These are phyloP conservation scores for Jamesozyma lodderae DNA, from an alignment of 805 yeast genomes.

Conservation along the genomic window DNA sequence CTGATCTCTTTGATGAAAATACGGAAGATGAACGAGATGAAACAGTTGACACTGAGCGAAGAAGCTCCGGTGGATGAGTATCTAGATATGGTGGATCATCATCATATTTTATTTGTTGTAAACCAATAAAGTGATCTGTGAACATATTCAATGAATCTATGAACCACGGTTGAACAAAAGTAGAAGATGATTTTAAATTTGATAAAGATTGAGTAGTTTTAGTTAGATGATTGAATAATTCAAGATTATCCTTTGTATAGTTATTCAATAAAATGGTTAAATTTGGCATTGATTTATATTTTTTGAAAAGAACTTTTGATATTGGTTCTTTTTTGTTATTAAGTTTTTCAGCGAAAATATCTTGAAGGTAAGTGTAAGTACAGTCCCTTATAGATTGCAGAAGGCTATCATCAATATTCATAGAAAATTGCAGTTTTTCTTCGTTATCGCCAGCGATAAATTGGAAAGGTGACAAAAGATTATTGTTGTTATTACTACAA, in stretches of 20 bases:
- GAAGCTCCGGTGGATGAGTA: neutral
- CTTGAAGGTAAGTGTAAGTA: slow-evolving; percentile 13
- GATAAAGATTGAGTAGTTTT: slow-evolving; percentile 10
- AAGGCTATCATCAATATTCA: too few relatives aligned
- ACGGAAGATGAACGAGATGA: slow-evolving; percentile 9
- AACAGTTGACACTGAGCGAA: slow-evolving; percentile 1
- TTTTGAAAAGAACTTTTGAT: slow-evolving; percentile 16
- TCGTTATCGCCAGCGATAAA: slow-evolving; percentile 14
- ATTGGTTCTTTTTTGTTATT: slow-evolving; percentile 5
- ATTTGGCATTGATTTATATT: slow-evolving; percentile 15
- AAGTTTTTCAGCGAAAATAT: too few relatives aligned
- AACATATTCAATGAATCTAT: slow-evolving; percentile 9
- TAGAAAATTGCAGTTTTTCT: too few relatives aligned
- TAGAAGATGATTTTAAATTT: neutral
- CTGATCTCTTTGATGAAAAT: slow-evolving; percentile 4
- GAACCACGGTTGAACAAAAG: slow-evolving; percentile 8
- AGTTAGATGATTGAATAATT: slow-evolving; percentile 13
- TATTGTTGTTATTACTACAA: neutral
- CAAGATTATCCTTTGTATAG: slow-evolving; percentile 13
- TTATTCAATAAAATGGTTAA: slow-evolving; percentile 4
- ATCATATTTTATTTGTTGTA: slow-evolving; percentile 6
- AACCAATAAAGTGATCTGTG: slow-evolving; percentile 12
- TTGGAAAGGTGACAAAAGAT: slow-evolving; percentile 4
- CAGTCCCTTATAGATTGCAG: slow-evolving; percentile 18
- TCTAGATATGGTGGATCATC: neutral